Evolutionary conservation across 2,329 filamentous ascomycete species (phyloP), one percentile per base, ranked within the genome.

Genomic region (Neofusicoccum sp.): DNA sequence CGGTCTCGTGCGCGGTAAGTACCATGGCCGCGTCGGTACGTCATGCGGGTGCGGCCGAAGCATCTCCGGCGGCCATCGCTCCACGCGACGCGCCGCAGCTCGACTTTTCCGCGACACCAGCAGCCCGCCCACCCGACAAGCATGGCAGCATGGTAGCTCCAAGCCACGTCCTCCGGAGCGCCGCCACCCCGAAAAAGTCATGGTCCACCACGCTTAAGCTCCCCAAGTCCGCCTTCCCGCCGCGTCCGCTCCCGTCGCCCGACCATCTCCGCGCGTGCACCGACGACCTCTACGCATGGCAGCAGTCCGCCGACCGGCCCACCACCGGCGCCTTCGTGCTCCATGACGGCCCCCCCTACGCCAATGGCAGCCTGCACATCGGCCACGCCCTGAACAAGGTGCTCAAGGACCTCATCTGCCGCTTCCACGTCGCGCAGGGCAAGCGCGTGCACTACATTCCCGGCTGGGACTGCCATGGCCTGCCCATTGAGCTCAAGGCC

Each of bases 331-430:
- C 82, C 0, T 99, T 98, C 66, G 80, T 92, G 1, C 81, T 99
- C 7, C 95, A 98, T 71, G 95, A 99, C 86, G 95, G 95, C 0
- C 95, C 95, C 0, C 95, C 95, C 0, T 99, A 98, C 73, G 95
- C 95, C 65, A 99, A 99, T 77, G 95, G 95, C 12, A 84, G 84
- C 45, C 83, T 99, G 8, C 95, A 99, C 71, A 86, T 96, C 63
- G 95, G 95, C 2, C 95, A 99, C 80, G 92, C 95, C 36, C 80
- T 99, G 71, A 99, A 99, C 77, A 99, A 99, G 78, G 89, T 98
- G 67, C 81, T 96, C 62, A 99, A 99, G 79, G 95, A 99, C 76
- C 90, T 98, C 69, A 90, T 96, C 63, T 82, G 92, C 67, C 86
- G 95, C 41, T 86, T 89, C 63, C 87, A 96, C 77, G 79, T 98